Base-by-base conservation (phyloP, 2,329 filamentous ascomycete genomes). In the Fusarium tupiense region DNA sequence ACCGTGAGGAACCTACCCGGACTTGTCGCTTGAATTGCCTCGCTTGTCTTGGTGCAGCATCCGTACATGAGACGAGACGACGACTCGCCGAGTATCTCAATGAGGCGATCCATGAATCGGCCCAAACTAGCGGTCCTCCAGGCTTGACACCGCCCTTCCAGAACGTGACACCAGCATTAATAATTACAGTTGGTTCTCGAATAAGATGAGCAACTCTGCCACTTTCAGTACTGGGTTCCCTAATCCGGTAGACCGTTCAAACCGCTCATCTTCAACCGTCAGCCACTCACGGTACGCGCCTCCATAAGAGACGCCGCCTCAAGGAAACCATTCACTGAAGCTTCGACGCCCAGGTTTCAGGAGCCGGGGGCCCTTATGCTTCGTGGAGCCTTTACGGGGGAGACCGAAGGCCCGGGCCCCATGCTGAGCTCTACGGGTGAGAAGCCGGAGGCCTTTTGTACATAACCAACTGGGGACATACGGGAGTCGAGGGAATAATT, bases 131-230 rank as follows among this genome's bases (percentile, higher is more conserved):
- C 66, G 54, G 43, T 35, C 68, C 64, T 58, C 26, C 26, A 53
- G 37, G 38, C 54, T 68, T 50, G 58, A 73, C 61, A 74, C 72
- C 72, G 61, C 72, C 72, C 72, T 75, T 75, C 72, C 69, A 75
- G 69, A 75, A 75, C 69, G 59, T 58, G 60, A 60, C 66, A 54
- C 29, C 46, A 46, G 40, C 46, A 46, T 31, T 52, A 24, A 31
- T 31, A 49, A 24, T 24, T 35, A 24, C 49, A 52, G 49, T 33
- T 29, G 41, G 59, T 37, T 61, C 38, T 61, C 29, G 29, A 61
- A 43, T 57, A 57, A 61, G 31, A 47, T 61, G 56, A 59, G 24
- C 17, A 43, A 43, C 31, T 37, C 52, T 31, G 56, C 43, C 50
- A 43, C 38, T 40, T 43, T 57, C 53, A 67, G 35, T 62, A 26